phyloP scores from a whole-genome alignment of 257 asterid genomes.

The Leonotis leonurus region DNA sequence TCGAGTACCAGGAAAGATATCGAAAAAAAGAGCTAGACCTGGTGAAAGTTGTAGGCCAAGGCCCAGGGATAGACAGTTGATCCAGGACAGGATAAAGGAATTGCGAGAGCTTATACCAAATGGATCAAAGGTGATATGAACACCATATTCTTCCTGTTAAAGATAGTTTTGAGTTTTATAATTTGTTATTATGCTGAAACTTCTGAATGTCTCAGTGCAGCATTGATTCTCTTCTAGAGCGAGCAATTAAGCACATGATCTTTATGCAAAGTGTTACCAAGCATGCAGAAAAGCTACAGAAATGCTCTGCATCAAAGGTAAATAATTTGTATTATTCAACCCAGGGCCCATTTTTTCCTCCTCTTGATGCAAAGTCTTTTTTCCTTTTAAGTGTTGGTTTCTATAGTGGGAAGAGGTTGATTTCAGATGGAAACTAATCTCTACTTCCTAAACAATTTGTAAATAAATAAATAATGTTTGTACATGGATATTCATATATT shows the following conservation, averaged over 20 bases:
- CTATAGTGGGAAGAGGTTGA: not conserved
- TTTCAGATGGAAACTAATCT: not conserved
- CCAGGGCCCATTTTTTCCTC: not conserved
- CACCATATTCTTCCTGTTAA: not conserved
- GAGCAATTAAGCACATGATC: constrained; percentile 82
- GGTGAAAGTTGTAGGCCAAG: constrained; percentile 96
- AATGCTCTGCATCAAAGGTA: constrained; percentile 73
- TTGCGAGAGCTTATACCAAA: constrained; percentile 82
- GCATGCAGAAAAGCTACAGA: constrained; percentile 80
- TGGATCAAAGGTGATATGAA: constrained; percentile 71
- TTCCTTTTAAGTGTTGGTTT: not conserved
- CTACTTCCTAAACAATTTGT: not conserved
- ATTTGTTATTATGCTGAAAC: constrained; percentile 32
- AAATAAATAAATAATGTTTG: not conserved
- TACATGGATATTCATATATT: not conserved
- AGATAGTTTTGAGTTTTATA: not conserved
- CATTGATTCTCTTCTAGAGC: constrained; percentile 89
- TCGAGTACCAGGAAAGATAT: constrained; percentile 41
- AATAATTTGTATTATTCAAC: not conserved
- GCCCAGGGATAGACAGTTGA: constrained; percentile 96
- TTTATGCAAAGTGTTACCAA: constrained; percentile 77
- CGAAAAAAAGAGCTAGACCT: constrained; percentile 78
- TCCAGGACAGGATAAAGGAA: constrained; percentile 97
- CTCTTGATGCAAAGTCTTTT: not conserved
- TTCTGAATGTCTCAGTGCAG: constrained; percentile 71